Evolutionary conservation across 306 rosid species (phyloP), one percentile per base, ranked within the genome.

Genomic region (Prinsepia uniflora): DNA sequence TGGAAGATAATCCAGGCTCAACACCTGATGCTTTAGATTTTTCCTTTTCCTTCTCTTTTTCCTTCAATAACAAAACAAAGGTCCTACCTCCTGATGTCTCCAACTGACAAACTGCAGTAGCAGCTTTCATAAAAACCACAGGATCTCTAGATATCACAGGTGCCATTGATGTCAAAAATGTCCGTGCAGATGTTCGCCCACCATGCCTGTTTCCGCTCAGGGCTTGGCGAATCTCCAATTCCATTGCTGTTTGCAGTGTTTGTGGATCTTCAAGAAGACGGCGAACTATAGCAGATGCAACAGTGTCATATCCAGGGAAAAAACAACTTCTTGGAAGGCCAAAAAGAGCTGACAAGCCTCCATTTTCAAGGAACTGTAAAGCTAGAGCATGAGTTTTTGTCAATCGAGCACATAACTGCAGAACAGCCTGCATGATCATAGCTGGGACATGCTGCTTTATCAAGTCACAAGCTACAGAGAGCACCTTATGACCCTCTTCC

Each of bases 261-360:
- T 95, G 99, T 24, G 96, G 99, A 82, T 95, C 99, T 86, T 95
- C 99, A 69, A 95, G 96, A 64, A 95, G 97, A 87, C 91, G 99
- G 15, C 96, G 92, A 68, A 95, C 96, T 74, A 95, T 89, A 77
- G 96, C 91, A 74, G 99, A 89, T 62, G 90, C 99, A 81, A 95
- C 89, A 77, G 95, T 80, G 76, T 95, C 99, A 86, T 89, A 95
- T 72, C 99, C 97, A 73, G 96, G 96, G 85, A 95, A 95, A 79
- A 95, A 87, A 73, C 96, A 83, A 78, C 79, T 89, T 83, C 89
- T 82, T 8, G 97, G 86, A 82, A 95, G 92, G 75, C 83, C 83
- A 79, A 95, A 91, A 43, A 95, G 92, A 67, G 90, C 86, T 46
- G 81, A 72, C 79, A 95, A 70, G 75, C 99, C 97, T 68, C 97